phyloP scores from a whole-genome alignment of 2,329 filamentous ascomycete species.

The Thyridium curvatum region DNA sequence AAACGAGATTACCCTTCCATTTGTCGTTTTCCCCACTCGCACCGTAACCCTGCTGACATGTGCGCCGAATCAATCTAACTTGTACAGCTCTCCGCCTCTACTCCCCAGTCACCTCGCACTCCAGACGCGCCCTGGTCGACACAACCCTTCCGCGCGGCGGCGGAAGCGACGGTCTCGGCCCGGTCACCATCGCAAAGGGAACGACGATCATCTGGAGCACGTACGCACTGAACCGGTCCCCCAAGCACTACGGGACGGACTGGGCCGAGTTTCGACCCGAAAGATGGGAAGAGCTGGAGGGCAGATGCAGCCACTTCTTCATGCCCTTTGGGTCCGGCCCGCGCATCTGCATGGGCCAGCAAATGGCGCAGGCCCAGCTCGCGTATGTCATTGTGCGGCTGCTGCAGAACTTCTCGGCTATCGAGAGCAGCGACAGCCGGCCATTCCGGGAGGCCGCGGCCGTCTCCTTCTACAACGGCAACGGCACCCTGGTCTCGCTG shows the following conservation, averaged over 20 bases:
- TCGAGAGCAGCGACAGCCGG: not conserved
- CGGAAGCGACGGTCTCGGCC: too few relatives aligned
- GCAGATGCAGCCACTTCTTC: slow-evolving; percentile 5
- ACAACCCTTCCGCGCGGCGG: too few relatives aligned
- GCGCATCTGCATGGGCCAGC: slow-evolving; percentile 5
- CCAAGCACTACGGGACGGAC: slow-evolving; percentile 5
- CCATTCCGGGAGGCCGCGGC: slow-evolving; percentile 8
- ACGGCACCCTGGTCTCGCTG: slow-evolving; percentile 4
- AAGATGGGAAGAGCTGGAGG: slow-evolving; percentile 3
- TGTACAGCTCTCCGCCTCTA: too few relatives aligned
- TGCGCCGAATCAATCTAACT: too few relatives aligned
- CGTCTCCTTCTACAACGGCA: slow-evolving; percentile 7
- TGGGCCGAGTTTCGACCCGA: slow-evolving; percentile 8
- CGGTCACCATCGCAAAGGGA: slow-evolving; percentile 5
- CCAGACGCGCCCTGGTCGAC: too few relatives aligned
- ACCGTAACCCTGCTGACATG: too few relatives aligned
- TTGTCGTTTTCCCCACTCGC: too few relatives aligned
- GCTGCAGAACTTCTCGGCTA: slow-evolving; percentile 4
- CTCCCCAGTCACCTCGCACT: too few relatives aligned
- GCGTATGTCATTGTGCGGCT: slow-evolving; percentile 6
- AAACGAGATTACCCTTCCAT: too few relatives aligned
- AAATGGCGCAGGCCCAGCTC: slow-evolving; percentile 6
- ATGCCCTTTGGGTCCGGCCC: slow-evolving; percentile 7
- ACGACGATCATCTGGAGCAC: slow-evolving; percentile 8
- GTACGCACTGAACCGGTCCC: slow-evolving; percentile 7